Conservation (phyloP, 306 rosid genomes). For the Rosa persica region DNA sequence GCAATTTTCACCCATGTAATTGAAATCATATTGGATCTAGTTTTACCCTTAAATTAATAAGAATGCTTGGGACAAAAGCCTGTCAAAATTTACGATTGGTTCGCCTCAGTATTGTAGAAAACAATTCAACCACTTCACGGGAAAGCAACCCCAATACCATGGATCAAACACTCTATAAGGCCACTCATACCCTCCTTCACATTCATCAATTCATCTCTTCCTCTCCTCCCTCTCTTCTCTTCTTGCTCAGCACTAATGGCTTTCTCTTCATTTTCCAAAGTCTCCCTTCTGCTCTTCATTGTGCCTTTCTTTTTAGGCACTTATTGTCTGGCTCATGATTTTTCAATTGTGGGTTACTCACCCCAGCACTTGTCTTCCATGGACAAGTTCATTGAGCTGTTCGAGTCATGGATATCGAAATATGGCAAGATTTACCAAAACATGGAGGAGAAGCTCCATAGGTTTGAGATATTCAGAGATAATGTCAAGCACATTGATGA, state of each 20-base stretch:
- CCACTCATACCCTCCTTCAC: constrained; percentile 14
- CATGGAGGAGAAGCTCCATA: constrained; percentile 46
- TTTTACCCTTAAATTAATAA: constrained; percentile 10
- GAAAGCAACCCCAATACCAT: constrained; percentile 34
- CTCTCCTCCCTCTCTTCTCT: not conserved
- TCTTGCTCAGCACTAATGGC: constrained; percentile 25
- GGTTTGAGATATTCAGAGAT: constrained; percentile 44
- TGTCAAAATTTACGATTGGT: not conserved
- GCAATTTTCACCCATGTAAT: not conserved
- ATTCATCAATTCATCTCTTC: constrained; percentile 25
- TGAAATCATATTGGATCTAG: not conserved
- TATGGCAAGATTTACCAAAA: constrained; percentile 41
- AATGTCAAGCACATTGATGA: constrained; percentile 56
- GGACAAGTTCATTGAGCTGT: constrained; percentile 42
- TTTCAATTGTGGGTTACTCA: constrained; percentile 45
- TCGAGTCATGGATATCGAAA: constrained; percentile 43
- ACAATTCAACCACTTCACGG: constrained; percentile 35
- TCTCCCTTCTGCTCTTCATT: constrained; percentile 30
- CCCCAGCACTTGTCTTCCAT: constrained; percentile 46
- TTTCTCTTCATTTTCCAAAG: constrained; percentile 31
- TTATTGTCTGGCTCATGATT: constrained; percentile 31
- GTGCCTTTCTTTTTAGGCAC: constrained; percentile 26
- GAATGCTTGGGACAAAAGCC: constrained; percentile 45
- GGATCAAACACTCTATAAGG: constrained; percentile 21
- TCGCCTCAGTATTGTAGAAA: constrained; percentile 21